Percentiles rank a stretch among this genome's conserved stretches.
phyloP scores from a whole-genome alignment of 2,329 filamentous ascomycete species.

The Arachnomyces sp. region DNA sequence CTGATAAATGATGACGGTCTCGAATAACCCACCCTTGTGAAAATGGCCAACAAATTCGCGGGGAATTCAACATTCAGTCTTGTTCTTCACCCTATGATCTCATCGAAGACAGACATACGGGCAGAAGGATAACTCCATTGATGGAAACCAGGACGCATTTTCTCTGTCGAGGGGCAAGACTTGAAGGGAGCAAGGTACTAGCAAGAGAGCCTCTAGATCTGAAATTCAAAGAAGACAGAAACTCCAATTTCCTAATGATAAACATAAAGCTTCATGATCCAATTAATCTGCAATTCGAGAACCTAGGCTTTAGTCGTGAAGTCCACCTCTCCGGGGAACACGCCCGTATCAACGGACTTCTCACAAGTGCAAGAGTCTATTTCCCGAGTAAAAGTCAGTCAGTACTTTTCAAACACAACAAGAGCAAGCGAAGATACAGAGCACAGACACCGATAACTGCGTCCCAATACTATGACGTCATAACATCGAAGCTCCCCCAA shows the following conservation, averaged over 20 bases:
- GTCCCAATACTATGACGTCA: slow-evolving; percentile 2
- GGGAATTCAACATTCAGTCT: no score
- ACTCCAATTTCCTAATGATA: no score
- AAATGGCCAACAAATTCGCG: no score
- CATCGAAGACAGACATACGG: no score
- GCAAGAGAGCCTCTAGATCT: not conserved
- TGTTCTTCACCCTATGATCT: no score
- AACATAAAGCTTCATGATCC: slow-evolving; percentile 1
- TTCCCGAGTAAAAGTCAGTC: slow-evolving; percentile 1
- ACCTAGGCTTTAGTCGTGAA: slow-evolving; percentile 60
- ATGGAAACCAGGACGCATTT: no score
- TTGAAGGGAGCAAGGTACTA: not conserved
- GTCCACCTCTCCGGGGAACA: slow-evolving; percentile 68
- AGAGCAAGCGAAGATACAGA: not conserved
- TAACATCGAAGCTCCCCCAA: not conserved
- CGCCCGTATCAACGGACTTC: slow-evolving; percentile 56
- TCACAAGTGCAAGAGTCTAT: slow-evolving; percentile 72
- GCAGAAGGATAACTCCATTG: no score
- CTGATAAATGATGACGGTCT: no score
- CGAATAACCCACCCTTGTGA: no score
- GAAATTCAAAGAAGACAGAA: not conserved
- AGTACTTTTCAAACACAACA: slow-evolving; percentile 20
- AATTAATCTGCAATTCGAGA: not conserved
- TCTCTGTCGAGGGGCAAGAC: no score
- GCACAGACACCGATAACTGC: no score